phyloP scores from a whole-genome alignment of 1,139 yeast genomes.

The Diutina rugosa region DNA sequence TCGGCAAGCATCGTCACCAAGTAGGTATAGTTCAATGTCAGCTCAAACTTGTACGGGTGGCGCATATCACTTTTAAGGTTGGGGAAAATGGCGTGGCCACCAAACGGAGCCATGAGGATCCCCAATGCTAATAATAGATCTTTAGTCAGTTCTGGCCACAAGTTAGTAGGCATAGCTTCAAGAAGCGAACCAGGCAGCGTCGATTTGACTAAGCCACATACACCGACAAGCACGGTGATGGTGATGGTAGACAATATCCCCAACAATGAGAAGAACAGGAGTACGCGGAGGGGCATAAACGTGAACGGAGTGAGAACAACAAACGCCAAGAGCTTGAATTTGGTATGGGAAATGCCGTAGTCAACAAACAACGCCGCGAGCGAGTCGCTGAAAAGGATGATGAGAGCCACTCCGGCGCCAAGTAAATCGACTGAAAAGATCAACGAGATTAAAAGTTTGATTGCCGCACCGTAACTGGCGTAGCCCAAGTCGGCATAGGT shows the following conservation, averaged over 20 bases:
- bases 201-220: slow-evolving; percentile 26
- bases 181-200: slow-evolving; percentile 31
- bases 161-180: slow-evolving; percentile 29
- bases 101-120: slow-evolving; percentile 49
- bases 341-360: slow-evolving; percentile 6
- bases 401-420: slow-evolving; percentile 6
- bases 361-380: neutral
- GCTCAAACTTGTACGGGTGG: slow-evolving; percentile 34
- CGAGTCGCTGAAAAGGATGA: slow-evolving; percentile 4
- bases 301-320: slow-evolving; percentile 34
- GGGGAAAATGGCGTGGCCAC: slow-evolving; percentile 52
- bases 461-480: slow-evolving; percentile 52
- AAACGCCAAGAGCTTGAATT: slow-evolving; percentile 25
- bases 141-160: slow-evolving; percentile 29
- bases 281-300: slow-evolving; percentile 29
- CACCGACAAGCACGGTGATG: slow-evolving; percentile 24
- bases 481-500: slow-evolving; percentile 84
- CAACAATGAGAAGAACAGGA: slow-evolving; percentile 30
- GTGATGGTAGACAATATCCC: slow-evolving; percentile 34
- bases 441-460: slow-evolving; percentile 25
- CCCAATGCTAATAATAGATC: slow-evolving; percentile 40
- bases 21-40: slow-evolving; percentile 23
- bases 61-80: slow-evolving; percentile 46
- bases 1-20: slow-evolving; percentile 22
- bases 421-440: neutral